Evolutionary conservation across 306 rosid species (phyloP).

Genomic region (Pyrus bretschneideri): DNA sequence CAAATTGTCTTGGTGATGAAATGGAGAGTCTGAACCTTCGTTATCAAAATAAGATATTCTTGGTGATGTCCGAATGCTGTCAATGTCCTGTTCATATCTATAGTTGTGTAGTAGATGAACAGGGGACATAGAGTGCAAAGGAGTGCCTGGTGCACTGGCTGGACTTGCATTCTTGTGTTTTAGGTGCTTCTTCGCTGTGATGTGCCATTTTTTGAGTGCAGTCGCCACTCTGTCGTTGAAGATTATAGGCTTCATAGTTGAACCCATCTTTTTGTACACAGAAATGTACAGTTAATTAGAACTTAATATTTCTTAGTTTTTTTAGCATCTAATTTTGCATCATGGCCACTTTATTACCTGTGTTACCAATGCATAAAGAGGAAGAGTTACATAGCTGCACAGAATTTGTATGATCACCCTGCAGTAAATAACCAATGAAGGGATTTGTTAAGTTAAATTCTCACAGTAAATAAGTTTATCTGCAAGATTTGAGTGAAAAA

Average conservation of each 20-base stretch:
- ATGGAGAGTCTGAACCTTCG: slow-evolving; percentile 17
- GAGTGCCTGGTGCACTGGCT: slow-evolving; percentile 41
- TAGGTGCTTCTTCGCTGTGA: slow-evolving; percentile 35
- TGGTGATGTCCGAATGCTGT: slow-evolving; percentile 32
- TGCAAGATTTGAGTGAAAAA: not conserved
- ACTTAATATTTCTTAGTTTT: not conserved
- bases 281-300: not conserved
- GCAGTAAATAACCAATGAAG: not conserved
- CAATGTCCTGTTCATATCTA: slow-evolving; percentile 21
- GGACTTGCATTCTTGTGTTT: slow-evolving; percentile 30
- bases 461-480: not conserved
- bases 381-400: slow-evolving; percentile 84
- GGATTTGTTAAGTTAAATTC: not conserved
- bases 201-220: slow-evolving; percentile 68
- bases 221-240: slow-evolving; percentile 64
- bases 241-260: slow-evolving; percentile 66
- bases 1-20: slow-evolving; percentile 11
- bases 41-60: slow-evolving; percentile 16
- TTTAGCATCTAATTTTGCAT: not conserved
- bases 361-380: slow-evolving; percentile 82
- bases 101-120: slow-evolving; percentile 40
- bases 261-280: slow-evolving; percentile 56
- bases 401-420: slow-evolving; percentile 68
- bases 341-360: slow-evolving; percentile 38
- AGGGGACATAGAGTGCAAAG: slow-evolving; percentile 42